Evolutionary conservation across 306 rosid species (phyloP).

Genomic region (Comarum palustre): DNA sequence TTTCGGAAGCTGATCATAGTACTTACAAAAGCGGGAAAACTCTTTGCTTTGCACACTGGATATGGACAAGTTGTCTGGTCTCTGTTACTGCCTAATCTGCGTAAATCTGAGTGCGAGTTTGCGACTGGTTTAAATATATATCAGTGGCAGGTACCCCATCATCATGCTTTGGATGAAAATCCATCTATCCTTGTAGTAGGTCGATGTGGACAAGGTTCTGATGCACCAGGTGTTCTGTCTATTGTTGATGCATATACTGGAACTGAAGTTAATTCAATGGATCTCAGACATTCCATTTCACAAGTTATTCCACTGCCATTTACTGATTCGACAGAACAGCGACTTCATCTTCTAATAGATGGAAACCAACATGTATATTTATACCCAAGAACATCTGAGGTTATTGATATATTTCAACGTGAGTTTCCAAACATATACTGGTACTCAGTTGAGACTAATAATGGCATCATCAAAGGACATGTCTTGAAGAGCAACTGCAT

Average conservation of each 20-base stretch:
- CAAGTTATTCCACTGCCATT: conserved; percentile 82
- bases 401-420: conserved; percentile 55
- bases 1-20: conserved; percentile 85
- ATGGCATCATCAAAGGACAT: conserved; percentile 83
- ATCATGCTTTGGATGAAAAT: conserved; percentile 88
- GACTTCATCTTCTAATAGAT: conserved; percentile 78
- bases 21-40: conserved; percentile 85
- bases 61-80: conserved; percentile 94
- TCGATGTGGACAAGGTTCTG: conserved; percentile 61
- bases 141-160: conserved; percentile 99
- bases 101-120: conserved; percentile 61
- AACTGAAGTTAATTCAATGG: conserved; percentile 54
- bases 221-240: conserved; percentile 65
- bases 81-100: conserved; percentile 51
- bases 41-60: conserved; percentile 96
- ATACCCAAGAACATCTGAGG: conserved; percentile 85
- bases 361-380: conserved; percentile 54
- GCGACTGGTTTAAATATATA: conserved; percentile 74
- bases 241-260: conserved; percentile 82
- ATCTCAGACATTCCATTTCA: conserved; percentile 51
- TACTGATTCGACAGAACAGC: conserved; percentile 86
- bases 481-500: conserved; percentile 63
- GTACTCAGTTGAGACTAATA: conserved; percentile 77
- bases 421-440: conserved; percentile 86
- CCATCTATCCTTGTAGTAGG: conserved; percentile 85